These are phyloP conservation scores for Terana coerulea DNA, from an alignment of 768 basidiomycete genomes.

Conservation along the genomic window DNA sequence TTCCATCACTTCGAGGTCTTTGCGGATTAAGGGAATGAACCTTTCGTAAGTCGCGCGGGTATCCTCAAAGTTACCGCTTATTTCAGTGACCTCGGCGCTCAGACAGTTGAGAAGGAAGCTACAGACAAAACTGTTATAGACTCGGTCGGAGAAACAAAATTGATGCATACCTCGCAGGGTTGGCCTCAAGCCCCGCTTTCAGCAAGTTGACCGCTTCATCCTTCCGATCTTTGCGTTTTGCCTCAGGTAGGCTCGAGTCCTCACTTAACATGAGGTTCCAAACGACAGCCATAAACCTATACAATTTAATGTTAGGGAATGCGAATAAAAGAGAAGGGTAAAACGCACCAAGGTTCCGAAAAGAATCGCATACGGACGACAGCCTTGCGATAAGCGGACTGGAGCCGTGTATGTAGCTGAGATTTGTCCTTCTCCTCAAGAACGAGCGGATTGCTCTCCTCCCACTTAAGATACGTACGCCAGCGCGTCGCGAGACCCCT, in stretches of 20 bases:
- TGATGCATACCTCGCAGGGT: slow-evolving; percentile 65
- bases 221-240: slow-evolving; percentile 30
- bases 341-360: slow-evolving; percentile 83
- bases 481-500: slow-evolving; percentile 77
- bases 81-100: slow-evolving; percentile 71
- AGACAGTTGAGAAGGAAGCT: slow-evolving; percentile 93
- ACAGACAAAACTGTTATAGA: background rate
- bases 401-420: slow-evolving; percentile 64
- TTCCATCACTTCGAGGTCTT: slow-evolving; percentile 61
- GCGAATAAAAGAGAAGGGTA: background rate
- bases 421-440: slow-evolving; percentile 80
- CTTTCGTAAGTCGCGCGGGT: slow-evolving; percentile 71
- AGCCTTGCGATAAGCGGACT: slow-evolving; percentile 84
- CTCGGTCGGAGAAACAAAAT: background rate
- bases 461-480: slow-evolving; percentile 94
- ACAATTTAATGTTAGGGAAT: slow-evolving; percentile 1
- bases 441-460: slow-evolving; percentile 91
- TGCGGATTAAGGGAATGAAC: slow-evolving; percentile 63
- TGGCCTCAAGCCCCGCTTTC: slow-evolving; percentile 84
- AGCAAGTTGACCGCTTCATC: slow-evolving; percentile 83
- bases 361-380: slow-evolving; percentile 91
- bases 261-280: slow-evolving; percentile 74
- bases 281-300: slow-evolving; percentile 89
- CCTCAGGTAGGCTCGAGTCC: slow-evolving; percentile 10
- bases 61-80: slow-evolving; percentile 57